Conservation (phyloP, 1,284 basidiomycete genomes). For the Cerioporus squamosus region DNA sequence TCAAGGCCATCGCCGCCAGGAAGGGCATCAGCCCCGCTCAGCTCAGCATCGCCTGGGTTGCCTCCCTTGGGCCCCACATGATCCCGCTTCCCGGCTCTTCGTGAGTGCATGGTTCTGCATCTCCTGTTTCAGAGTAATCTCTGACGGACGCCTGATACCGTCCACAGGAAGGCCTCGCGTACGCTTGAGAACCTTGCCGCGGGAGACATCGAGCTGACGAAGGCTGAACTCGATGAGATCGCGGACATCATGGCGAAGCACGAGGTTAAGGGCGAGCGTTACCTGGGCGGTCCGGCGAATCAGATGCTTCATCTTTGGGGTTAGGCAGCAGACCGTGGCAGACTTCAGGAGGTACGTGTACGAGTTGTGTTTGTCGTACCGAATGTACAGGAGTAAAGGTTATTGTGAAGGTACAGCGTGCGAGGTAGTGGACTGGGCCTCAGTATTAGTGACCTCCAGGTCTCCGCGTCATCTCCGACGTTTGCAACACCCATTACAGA, state of each 20-base stretch:
- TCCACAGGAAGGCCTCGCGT: slow-evolving; percentile 39
- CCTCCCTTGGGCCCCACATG: slow-evolving; percentile 47
- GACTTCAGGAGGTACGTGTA: too few species aligned
- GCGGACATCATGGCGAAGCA: slow-evolving; percentile 28
- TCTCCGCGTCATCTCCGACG: too few species aligned
- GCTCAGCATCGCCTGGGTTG: slow-evolving; percentile 66
- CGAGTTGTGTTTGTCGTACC: too few species aligned
- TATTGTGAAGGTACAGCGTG: too few species aligned
- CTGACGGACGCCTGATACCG: slow-evolving; percentile 12
- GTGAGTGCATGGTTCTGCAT: slow-evolving; percentile 34
- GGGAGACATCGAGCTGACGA: slow-evolving; percentile 45
- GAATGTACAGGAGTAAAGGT: too few species aligned
- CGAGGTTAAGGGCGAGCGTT: slow-evolving; percentile 38
- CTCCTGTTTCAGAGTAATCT: too few species aligned
- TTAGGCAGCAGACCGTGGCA: too few species aligned
- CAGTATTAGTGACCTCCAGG: too few species aligned
- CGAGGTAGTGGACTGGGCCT: too few species aligned
- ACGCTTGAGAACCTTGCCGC: slow-evolving; percentile 51
- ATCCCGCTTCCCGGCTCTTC: slow-evolving; percentile 62
- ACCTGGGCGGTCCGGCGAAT: slow-evolving; percentile 25
- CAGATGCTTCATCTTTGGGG: slow-evolving; percentile 30
- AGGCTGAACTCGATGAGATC: slow-evolving; percentile 44
- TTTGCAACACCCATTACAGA: too few species aligned
- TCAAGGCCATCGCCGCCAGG: slow-evolving; percentile 49
- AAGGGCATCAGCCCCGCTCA: slow-evolving; percentile 59